Percentiles rank a stretch among this genome's conserved stretches.
Evolutionary conservation across 495 filamentous ascomycete genomes (phyloP).

Genomic region (Penicillium silybi): DNA sequence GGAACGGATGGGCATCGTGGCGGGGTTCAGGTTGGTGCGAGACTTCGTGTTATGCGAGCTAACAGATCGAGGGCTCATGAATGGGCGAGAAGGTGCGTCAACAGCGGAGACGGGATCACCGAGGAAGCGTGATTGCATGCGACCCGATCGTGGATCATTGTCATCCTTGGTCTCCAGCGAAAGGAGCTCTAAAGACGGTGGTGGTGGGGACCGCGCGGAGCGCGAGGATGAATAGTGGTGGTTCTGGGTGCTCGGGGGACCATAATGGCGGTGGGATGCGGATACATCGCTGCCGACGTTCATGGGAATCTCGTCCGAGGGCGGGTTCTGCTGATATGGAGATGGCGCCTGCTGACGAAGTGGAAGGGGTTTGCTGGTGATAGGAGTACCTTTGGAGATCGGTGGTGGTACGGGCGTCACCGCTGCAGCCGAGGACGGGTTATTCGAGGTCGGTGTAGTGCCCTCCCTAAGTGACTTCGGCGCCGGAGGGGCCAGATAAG

Average conservation of each 20-base stretch:
- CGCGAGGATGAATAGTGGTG: slow-evolving; percentile 24
- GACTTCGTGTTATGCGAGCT: slow-evolving; percentile 38
- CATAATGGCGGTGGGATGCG: slow-evolving; percentile 22
- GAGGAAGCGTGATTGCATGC: slow-evolving; percentile 36
- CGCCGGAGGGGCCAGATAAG: slow-evolving; percentile 68
- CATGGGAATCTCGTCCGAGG: slow-evolving; percentile 65
- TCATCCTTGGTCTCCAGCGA: slow-evolving; percentile 36
- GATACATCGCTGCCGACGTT: slow-evolving; percentile 46
- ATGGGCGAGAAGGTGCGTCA: slow-evolving; percentile 31
- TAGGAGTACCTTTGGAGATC: slow-evolving; percentile 21
- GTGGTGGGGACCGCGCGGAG: slow-evolving; percentile 29
- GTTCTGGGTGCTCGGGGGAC: slow-evolving; percentile 5
- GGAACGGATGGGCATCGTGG: slow-evolving; percentile 40
- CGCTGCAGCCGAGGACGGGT: slow-evolving; percentile 14
- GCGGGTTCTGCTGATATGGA: slow-evolving; percentile 48
- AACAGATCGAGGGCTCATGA: slow-evolving; percentile 34
- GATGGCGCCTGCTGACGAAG: slow-evolving; percentile 42
- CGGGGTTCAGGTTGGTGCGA: slow-evolving; percentile 34
- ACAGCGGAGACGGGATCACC: slow-evolving; percentile 39
- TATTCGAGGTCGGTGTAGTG: slow-evolving; percentile 8
- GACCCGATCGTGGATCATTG: slow-evolving; percentile 31
- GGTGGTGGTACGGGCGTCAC: slow-evolving; percentile 13
- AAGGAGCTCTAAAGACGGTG: slow-evolving; percentile 40
- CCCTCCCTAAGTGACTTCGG: slow-evolving; percentile 45
- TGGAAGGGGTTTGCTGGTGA: slow-evolving; percentile 44